Percentiles rank a stretch among this genome's conserved stretches.
These are phyloP conservation scores for Athelia psychrophila DNA, from an alignment of 1,284 basidiomycete species.

Conservation along the genomic window DNA sequence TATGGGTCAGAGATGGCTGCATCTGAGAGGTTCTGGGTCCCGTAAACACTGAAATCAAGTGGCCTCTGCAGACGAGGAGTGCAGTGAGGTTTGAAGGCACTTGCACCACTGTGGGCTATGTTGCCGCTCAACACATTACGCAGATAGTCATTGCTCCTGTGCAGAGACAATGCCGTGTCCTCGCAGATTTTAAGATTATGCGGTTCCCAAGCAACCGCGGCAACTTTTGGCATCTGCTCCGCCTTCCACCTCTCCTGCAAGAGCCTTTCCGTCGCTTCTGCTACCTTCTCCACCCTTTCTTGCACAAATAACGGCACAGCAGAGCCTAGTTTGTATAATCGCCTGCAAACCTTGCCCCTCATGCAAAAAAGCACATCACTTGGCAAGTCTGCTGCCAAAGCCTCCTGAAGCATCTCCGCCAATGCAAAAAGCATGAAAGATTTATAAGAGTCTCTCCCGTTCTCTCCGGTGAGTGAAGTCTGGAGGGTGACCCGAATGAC, in stretches of 20 bases:
- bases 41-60: conserved; percentile 9
- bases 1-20: not conserved
- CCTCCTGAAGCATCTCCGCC: conserved; percentile 9
- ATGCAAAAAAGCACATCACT: conserved; percentile 15
- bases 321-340: conserved; percentile 18
- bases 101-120: not conserved
- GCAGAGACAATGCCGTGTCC: not conserved
- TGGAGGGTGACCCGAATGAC: conserved; percentile 25
- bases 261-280: not conserved
- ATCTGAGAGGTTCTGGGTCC: not conserved
- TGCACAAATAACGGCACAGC: conserved; percentile 6
- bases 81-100: conserved; percentile 1
- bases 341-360: conserved; percentile 21
- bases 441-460: conserved; percentile 20
- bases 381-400: not conserved
- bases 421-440: conserved; percentile 21
- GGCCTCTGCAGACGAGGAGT: not conserved
- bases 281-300: not conserved
- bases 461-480: conserved; percentile 16
- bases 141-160: not conserved
- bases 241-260: not conserved
- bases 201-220: not conserved
- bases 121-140: not conserved
- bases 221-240: not conserved
- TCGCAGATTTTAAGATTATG: not conserved